A percentile compares a stretch with the other conserved stretches of the same genome.
Conservation (phyloP, 1,139 yeast genomes). For the Suzukiozyma palmioleophila region DNA sequence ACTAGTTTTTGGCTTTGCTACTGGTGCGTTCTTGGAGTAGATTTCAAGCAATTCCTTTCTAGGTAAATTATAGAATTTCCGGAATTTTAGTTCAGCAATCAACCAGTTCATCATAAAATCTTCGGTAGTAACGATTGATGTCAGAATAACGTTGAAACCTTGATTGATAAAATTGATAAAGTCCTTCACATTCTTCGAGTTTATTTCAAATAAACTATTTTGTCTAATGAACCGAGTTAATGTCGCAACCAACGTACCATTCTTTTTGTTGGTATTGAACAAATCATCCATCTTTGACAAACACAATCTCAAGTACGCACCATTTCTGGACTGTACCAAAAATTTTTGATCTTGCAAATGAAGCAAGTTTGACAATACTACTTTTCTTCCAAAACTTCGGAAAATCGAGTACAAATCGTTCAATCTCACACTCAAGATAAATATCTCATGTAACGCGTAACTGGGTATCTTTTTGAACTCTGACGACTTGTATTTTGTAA, state of each 20-base stretch:
- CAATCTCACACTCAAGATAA: slow-evolving; percentile 40
- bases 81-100: slow-evolving; percentile 31
- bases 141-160: slow-evolving; percentile 23
- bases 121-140: slow-evolving; percentile 20
- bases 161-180: slow-evolving; percentile 35
- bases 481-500: slow-evolving; percentile 19
- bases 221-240: slow-evolving; percentile 47
- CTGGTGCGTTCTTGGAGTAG: slow-evolving; percentile 3
- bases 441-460: slow-evolving; percentile 45
- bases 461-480: slow-evolving; percentile 10
- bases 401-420: slow-evolving; percentile 44
- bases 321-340: slow-evolving; percentile 22
- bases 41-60: slow-evolving; percentile 17
- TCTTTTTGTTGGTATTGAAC: slow-evolving; percentile 46
- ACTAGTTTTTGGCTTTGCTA: slow-evolving; percentile 11
- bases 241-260: slow-evolving; percentile 48
- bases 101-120: slow-evolving; percentile 37
- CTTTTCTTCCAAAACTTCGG: slow-evolving; percentile 41
- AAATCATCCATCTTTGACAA: slow-evolving; percentile 38
- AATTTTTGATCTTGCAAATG: slow-evolving; percentile 41
- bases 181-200: slow-evolving; percentile 35
- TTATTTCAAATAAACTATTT: slow-evolving; percentile 33
- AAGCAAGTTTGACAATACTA: slow-evolving; percentile 36
- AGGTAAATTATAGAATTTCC: slow-evolving; percentile 32
- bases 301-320: slow-evolving; percentile 23